A percentile compares a stretch with the other conserved stretches of the same genome.
Conservation (phyloP, 768 basidiomycete species). For the Tephrocybe sp. region DNA sequence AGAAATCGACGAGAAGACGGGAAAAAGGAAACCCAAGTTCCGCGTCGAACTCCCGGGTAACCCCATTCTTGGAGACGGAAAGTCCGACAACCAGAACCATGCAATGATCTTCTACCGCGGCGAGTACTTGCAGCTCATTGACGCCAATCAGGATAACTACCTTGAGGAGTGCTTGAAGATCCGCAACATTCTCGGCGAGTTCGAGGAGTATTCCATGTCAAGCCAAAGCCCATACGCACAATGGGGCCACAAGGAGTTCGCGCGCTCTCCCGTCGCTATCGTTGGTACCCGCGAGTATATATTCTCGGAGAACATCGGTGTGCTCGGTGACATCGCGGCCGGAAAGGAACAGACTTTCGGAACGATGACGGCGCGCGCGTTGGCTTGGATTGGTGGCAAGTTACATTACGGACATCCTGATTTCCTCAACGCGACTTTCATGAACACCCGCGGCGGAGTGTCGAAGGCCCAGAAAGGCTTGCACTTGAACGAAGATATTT, state of each 20-base stretch:
- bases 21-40: slow-evolving; percentile 95
- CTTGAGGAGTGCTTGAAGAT: slow-evolving; percentile 99
- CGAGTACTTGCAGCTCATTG: slow-evolving; percentile 98
- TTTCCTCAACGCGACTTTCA: slow-evolving; percentile 97
- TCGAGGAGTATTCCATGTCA: slow-evolving; percentile 90
- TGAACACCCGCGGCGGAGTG: slow-evolving; percentile 98
- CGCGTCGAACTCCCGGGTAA: slow-evolving; percentile 97
- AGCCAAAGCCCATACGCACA: slow-evolving; percentile 95
- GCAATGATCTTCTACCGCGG: slow-evolving; percentile 99
- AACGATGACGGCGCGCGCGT: slow-evolving; percentile 92
- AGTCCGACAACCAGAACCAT: slow-evolving; percentile 99
- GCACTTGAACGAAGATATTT: slow-evolving; percentile 99
- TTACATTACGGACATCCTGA: slow-evolving; percentile 99
- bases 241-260: slow-evolving; percentile 94
- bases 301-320: slow-evolving; percentile 99
- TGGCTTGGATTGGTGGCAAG: slow-evolving; percentile 98
- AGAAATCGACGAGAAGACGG: slow-evolving; percentile 85
- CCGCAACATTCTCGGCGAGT: slow-evolving; percentile 94
- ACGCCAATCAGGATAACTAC: slow-evolving; percentile 99
- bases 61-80: slow-evolving; percentile 98
- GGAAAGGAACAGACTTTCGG: slow-evolving; percentile 99
- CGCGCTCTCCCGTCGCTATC: slow-evolving; percentile 90
- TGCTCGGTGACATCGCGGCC: slow-evolving; percentile 97
- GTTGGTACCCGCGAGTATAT: slow-evolving; percentile 99
- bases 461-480: slow-evolving; percentile 99